Percentiles rank a stretch among this genome's conserved stretches.
phyloP scores from a whole-genome alignment of 1,284 basidiomycete genomes.

The Schizophyllum amplum region DNA sequence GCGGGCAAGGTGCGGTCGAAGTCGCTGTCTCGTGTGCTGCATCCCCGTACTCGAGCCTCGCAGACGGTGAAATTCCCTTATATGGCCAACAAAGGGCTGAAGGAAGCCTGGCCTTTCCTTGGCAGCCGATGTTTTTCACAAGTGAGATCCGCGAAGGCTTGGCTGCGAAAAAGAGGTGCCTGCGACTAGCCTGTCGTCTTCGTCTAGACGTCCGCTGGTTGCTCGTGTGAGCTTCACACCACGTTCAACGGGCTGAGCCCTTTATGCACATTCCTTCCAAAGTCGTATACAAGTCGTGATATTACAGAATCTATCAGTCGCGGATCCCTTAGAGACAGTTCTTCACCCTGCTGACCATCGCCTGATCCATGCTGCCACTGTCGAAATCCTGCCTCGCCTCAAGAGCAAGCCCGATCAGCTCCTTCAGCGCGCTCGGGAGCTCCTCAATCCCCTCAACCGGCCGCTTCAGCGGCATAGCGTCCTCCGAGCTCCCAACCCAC shows the following conservation, averaged over 20 bases:
- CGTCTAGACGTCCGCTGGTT: too few relatives aligned
- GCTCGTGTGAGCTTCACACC: too few relatives aligned
- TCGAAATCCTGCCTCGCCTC: conserved; percentile 22
- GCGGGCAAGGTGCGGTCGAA: too few relatives aligned
- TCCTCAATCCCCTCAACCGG: conserved; percentile 25
- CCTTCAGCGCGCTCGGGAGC: conserved; percentile 29
- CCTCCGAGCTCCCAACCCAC: conserved; percentile 34
- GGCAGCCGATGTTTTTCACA: neutral
- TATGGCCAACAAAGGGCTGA: neutral
- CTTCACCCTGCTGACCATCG: conserved; percentile 4
- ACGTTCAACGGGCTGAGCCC: too few relatives aligned
- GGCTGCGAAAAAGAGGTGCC: neutral
- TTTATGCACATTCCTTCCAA: too few relatives aligned
- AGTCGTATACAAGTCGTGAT: too few relatives aligned
- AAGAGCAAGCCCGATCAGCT: conserved; percentile 28
- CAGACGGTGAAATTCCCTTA: too few relatives aligned
- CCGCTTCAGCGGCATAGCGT: conserved; percentile 23
- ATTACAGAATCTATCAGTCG: too few relatives aligned
- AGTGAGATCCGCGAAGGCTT: neutral
- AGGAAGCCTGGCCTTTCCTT: neutral
- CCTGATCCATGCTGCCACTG: conserved; percentile 1
- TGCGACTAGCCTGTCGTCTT: too few relatives aligned
- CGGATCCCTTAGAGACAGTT: neutral
- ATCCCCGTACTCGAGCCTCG: too few relatives aligned
- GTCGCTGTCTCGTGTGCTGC: too few relatives aligned